Base-by-base conservation (phyloP, 2,329 filamentous ascomycete species). In the Paraconiothyrium brasiliense region DNA sequence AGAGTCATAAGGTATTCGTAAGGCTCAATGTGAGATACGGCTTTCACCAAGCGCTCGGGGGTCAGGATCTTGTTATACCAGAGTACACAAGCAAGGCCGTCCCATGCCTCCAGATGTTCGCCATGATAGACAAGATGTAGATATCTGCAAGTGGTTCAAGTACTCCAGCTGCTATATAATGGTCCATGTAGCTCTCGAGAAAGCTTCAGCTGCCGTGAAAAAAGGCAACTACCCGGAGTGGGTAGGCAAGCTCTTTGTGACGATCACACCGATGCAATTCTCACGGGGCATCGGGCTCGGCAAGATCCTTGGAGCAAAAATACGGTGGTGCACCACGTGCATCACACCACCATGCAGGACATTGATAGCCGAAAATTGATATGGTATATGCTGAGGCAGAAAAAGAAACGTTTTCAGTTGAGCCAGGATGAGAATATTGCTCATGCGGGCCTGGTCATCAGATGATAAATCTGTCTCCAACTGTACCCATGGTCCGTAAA, bases 1-100 rank as follows among this genome's bases (percentile, higher is more conserved):
- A 20, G 20, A 20, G 20, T 20, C 27, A 30, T 4, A 30, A 30
- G 27, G 27, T 30, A 30, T 30, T 6, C 27, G 27, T 30, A 30
- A 30, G 27, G 27, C 27, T 6, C 27, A 30, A 30, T 30, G 27
- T 30, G 27, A 30, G 27, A 20, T 20, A 20, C 20, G 20, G 20
- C 20, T 20, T 20, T 3, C 68, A 77, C 34, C 71, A 72, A 56
- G 75, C 75, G 0, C 60, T 80, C 13, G 68, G 68, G 52, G 67
- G 68, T 37, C 77, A 80, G 57, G 71, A 78, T 56, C 52, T 62
- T 8, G 67, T 77, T 64, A 61, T 83, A 48, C 66, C 76, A 44
- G 37, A 52, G 0, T 79, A 81, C 59, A 71, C 78, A 14, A 72
- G 75, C 22, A 68, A 80, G 20, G 67, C 82, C 8, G 67, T 81